Conservation (phyloP, 1,284 basidiomycete species). For the Tetrapyrgos nigripes region DNA sequence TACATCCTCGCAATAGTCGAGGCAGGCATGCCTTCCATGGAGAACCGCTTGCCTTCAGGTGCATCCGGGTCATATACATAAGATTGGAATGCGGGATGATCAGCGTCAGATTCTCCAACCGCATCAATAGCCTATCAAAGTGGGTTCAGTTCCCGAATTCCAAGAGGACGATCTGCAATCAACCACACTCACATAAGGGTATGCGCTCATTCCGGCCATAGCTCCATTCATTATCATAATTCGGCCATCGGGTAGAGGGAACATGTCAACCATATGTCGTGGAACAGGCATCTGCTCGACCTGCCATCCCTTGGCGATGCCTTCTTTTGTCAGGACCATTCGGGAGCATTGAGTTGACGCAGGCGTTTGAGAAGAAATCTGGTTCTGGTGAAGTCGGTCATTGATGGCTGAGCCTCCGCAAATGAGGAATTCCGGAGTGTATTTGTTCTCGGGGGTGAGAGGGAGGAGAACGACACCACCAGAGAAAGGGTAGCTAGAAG, state of each 20-base stretch:
- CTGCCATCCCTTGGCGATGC: conserved; percentile 38
- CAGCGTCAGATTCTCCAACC: conserved; percentile 38
- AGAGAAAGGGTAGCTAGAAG: conserved; percentile 49
- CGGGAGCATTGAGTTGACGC: conserved; percentile 44
- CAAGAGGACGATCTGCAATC: too few relatives aligned
- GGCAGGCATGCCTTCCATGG: conserved; percentile 40
- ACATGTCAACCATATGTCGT: conserved; percentile 46
- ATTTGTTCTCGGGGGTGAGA: conserved; percentile 26
- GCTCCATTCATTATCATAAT: conserved; percentile 51
- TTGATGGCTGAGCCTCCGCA: conserved; percentile 43
- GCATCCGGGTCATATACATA: conserved; percentile 50
- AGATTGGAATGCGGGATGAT: conserved; percentile 44
- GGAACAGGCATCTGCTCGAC: conserved; percentile 36
- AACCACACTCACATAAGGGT: conserved; percentile 53
- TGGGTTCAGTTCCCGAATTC: neutral
- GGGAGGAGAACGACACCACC: conserved; percentile 53
- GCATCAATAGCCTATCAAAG: neutral
- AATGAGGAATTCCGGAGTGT: conserved; percentile 46
- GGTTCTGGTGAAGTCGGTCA: conserved; percentile 24
- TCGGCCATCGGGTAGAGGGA: conserved; percentile 54
- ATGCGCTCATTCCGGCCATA: conserved; percentile 52
- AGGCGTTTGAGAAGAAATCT: conserved; percentile 35
- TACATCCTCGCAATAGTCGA: conserved; percentile 41
- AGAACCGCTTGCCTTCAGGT: conserved; percentile 45
- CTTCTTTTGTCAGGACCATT: conserved; percentile 37